These are phyloP conservation scores for Pichia sp. DNA, from an alignment of 1,139 yeast genomes.

Conservation along the genomic window DNA sequence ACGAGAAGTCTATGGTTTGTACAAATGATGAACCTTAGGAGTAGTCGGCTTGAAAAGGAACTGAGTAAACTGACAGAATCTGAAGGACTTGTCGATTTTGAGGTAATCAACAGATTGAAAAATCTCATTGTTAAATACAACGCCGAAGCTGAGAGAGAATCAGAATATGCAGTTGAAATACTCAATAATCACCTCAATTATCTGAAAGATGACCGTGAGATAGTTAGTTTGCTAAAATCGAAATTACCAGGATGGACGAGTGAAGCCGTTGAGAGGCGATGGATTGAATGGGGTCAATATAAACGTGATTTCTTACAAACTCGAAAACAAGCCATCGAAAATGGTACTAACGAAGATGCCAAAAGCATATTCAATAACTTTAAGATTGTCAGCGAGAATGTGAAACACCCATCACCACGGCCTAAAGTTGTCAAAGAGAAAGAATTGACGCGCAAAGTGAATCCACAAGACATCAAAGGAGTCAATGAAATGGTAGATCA, in stretches of 20 bases:
- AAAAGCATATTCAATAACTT: too few relatives aligned
- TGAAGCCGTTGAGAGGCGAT: constrained; percentile 14
- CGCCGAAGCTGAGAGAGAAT: constrained; percentile 20
- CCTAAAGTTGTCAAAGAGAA: too few relatives aligned
- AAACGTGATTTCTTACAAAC: constrained; percentile 11
- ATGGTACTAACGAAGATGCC: too few relatives aligned
- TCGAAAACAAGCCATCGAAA: too few relatives aligned
- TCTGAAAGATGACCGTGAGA: constrained; percentile 19
- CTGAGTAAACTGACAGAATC: constrained; percentile 6
- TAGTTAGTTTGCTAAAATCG: constrained; percentile 1
- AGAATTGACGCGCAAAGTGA: too few relatives aligned
- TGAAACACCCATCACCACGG: too few relatives aligned
- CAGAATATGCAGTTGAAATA: constrained; percentile 16
- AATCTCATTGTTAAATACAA: constrained; percentile 14
- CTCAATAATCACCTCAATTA: constrained; percentile 18
- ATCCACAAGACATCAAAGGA: too few relatives aligned
- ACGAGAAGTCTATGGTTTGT: constrained; percentile 41
- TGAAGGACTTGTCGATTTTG: background rate
- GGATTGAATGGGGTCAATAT: constrained; percentile 20
- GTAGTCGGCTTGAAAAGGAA: constrained; percentile 16
- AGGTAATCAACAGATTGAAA: background rate
- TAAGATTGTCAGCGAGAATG: too few relatives aligned
- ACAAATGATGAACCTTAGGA: constrained; percentile 33
- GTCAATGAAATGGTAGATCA: too few relatives aligned
- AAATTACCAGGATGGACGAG: constrained; percentile 15